Base-by-base conservation (phyloP, 1,284 basidiomycete species). In the Trametes polyzona region DNA sequence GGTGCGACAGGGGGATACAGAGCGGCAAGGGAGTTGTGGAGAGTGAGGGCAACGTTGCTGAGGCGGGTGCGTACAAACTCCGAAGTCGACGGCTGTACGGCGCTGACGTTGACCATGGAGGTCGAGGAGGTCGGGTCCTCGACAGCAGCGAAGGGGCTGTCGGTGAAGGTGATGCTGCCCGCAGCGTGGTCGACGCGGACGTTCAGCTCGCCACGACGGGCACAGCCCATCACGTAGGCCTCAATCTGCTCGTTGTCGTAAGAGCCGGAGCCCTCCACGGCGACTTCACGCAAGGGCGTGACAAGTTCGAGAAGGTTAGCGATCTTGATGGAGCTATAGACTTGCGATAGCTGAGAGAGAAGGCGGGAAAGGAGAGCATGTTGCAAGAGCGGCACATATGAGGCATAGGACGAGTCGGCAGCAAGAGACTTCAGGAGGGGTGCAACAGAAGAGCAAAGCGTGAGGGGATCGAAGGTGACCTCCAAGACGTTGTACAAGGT, bases 391-490 rank as follows among this genome's bases (percentile, higher is more conserved):
- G 92, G 86, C 49, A 97, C 85, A 74, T 99, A 99, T 1, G 89
- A 84, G 1, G 88, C 78, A 66, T 91, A 93, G 0, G 79, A 75
- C 3, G 79, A 70, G 53, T 83, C 81, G 7, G 75, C 69, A 2
- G 85, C 79, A 55, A 97, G 84, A 8, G 78, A 72, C 49, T 82
- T 76, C 55, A 99, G 84, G 63, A 98, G 81, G 12, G 96, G 95
- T 12, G 93, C 88, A 49, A 96, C 89, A 66, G 86, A 84, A 14
- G 83, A 76, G 73, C 93, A 95, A 56, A 98, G 90, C 0, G 87
- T 90, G 59, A 98, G 84, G 1, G 97, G 97, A 73, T 98, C 95
- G 73, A 99, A 98, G 36, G 95, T 92, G 56, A 92, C 89, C 77
- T 98, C 95, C 66, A 99, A 86, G 53, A 96, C 86, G 69, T 89